Conservation (phyloP, 2,329 filamentous ascomycete genomes). For the Kalaharituber pfeilii region DNA sequence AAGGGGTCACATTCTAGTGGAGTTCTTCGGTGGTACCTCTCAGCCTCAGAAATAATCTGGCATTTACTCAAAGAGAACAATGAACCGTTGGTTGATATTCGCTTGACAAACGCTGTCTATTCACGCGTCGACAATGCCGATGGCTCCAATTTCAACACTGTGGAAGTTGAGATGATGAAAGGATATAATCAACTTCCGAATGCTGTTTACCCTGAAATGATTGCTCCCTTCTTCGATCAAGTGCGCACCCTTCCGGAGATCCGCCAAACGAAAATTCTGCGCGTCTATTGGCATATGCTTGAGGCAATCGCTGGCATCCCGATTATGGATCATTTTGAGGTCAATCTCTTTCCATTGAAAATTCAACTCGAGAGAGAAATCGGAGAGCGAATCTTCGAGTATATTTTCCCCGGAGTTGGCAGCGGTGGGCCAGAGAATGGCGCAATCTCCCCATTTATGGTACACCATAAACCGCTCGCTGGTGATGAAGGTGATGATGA, state of each 20-base stretch:
- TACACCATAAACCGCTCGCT: constrained; percentile 33
- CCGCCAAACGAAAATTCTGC: constrained; percentile 65
- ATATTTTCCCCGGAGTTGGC: constrained; percentile 80
- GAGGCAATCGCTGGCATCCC: constrained; percentile 96
- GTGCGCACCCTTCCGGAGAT: constrained; percentile 37
- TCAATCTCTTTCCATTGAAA: constrained; percentile 81
- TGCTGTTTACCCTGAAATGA: constrained; percentile 90
- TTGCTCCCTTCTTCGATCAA: constrained; percentile 68
- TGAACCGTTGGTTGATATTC: constrained; percentile 79
- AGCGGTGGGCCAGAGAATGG: constrained; percentile 31
- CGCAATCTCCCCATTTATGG: constrained; percentile 36
- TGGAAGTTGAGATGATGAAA: constrained; percentile 73
- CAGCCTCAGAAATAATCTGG: constrained; percentile 93
- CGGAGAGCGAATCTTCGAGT: constrained; percentile 85
- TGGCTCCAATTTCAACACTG: constrained; percentile 82
- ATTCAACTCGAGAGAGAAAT: constrained; percentile 86
- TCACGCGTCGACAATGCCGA: constrained; percentile 94
- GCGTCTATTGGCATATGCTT: constrained; percentile 94
- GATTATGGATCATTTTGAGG: constrained; percentile 92
- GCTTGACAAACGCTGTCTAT: constrained; percentile 78
- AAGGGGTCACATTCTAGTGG: constrained; percentile 55
- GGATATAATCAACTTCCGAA: constrained; percentile 80
- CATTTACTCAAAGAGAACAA: constrained; percentile 77
- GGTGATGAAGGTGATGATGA: constrained; percentile 31
- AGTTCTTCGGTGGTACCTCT: constrained; percentile 77